Evolutionary conservation across 2,329 filamentous ascomycete species (phyloP), one percentile per base, ranked within the genome.

Genomic region (Arthrinium phaeospermum): DNA sequence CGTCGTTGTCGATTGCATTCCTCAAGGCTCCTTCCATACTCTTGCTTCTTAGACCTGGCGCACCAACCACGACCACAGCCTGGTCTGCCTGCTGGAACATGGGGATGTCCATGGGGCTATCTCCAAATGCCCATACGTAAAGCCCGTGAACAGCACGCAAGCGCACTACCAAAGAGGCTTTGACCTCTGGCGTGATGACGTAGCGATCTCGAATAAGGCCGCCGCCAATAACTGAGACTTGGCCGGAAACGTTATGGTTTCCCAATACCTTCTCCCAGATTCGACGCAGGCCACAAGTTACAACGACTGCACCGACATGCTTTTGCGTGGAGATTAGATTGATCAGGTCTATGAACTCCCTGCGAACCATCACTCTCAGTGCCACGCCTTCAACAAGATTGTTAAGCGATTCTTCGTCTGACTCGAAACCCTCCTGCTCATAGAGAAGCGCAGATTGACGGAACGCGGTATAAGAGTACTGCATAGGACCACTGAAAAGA

Each of bases 41-140:
- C 49, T 82, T 84, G 77, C 88, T 91, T 70, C 88, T 37, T 37
- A 37, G 83, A 0, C 68, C 78, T 0, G 74, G 6, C 74, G 86
- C 78, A 0, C 88, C 88, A 3, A 90, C 87, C 0, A 92, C 84
- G 4, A 92, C 83, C 49, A 91, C 77, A 0, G 89, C 86, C 71
- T 86, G 72, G 74, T 91, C 79, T 0, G 90, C 90, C 46, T 80
- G 75, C 2, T 73, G 74, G 16, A 92, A 74, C 90, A 92, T 92
- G 0, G 81, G 78, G 24, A 92, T 51, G 74, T 92, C 91, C 8
- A 91, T 73, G 0, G 83, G 83, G 74, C 90, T 89, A 75, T 91
- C 89, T n/a, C 90, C 90, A 75, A 92, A 89, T 0, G 88, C 90
- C 78, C 82, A 86, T 24, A 91, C 86, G 51, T 83, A 78, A 41